Base-by-base conservation (phyloP, 805 yeast genomes). In the Candida insectorum region DNA sequence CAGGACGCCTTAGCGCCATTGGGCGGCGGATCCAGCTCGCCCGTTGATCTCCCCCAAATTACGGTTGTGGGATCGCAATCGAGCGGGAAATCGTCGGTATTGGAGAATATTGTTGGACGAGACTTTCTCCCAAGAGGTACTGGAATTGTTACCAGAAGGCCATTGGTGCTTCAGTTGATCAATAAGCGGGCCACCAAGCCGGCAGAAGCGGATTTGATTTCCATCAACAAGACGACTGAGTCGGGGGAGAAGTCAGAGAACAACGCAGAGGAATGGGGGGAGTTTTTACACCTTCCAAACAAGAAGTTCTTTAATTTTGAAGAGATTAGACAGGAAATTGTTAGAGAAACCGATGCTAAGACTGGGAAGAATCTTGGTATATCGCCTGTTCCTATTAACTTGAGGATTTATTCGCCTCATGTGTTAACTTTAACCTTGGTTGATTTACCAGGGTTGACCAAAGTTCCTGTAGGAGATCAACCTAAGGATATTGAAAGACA, bases 401-500 rank as follows among this genome's bases (percentile, higher is more conserved):
- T 93, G 56, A 81, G 96, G 58, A 83, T 93, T 40, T 89, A 75
- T 62, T 87, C 96, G 16, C 97, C 98, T 15, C 88, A 87, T 49
- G 97, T 91, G 28, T 71, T 91, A 45, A 89, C 96, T 13, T 75
- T 91, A 56, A 93, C 98, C 6, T 73, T 93, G 50, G 97, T 93
- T 25, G 98, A 93, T 65, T 74, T 93, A 52, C 98, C 98, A 7
- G 98, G 98, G 40, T 75, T 93, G 52, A 93, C 98, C 25, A 93
- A 93, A 58, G 98, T 93, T 24, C 98, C 98, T 4, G 96, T 93
- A 36, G 98, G 98, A 31, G 98, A 93, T 64, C 98, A 93, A 64
- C 98, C 98, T 35, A 83, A 85, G 51, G 98, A 93, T 60, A 93
- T 93, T 46, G 98, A 93, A 66, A 79, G 75, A 45, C 97, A 87